Conservation (phyloP, 176 grass and related monocot genomes). For the Bolboschoenus planiculmis region DNA sequence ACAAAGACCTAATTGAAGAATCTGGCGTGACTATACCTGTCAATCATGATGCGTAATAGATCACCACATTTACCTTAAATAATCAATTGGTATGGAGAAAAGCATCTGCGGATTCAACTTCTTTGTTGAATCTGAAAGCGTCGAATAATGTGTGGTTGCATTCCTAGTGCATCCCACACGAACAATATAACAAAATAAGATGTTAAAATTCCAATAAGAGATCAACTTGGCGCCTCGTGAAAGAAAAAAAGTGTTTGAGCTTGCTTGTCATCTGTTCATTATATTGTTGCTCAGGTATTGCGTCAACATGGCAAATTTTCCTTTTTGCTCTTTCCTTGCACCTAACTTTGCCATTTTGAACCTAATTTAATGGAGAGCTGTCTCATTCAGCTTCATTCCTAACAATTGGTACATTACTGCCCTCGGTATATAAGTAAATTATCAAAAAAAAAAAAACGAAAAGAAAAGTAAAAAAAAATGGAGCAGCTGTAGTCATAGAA, state of each 20-base stretch:
- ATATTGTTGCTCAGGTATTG: neutral
- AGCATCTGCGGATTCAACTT: neutral
- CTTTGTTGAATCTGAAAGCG: constrained; percentile 3
- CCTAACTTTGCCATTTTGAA: neutral
- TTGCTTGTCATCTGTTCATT: neutral
- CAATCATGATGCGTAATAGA: constrained; percentile 23
- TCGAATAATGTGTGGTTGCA: neutral
- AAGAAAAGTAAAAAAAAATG: neutral
- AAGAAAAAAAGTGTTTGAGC: neutral
- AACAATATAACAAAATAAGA: neutral
- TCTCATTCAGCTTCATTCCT: neutral
- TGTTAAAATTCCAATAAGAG: neutral
- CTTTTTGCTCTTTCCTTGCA: neutral
- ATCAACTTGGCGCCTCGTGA: neutral
- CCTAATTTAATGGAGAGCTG: neutral
- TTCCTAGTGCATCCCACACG: neutral
- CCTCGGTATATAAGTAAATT: neutral
- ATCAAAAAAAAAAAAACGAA: too few relatives aligned
- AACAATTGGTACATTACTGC: too few relatives aligned
- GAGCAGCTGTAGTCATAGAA: neutral
- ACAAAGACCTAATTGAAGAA: constrained; percentile 56
- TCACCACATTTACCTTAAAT: neutral
- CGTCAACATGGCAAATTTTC: neutral
- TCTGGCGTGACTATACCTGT: constrained; percentile 51
- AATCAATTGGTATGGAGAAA: neutral